Base-by-base conservation (phyloP, 371 early-diverging fungal genomes). In the Batrachochytrium dendrobatidis region DNA sequence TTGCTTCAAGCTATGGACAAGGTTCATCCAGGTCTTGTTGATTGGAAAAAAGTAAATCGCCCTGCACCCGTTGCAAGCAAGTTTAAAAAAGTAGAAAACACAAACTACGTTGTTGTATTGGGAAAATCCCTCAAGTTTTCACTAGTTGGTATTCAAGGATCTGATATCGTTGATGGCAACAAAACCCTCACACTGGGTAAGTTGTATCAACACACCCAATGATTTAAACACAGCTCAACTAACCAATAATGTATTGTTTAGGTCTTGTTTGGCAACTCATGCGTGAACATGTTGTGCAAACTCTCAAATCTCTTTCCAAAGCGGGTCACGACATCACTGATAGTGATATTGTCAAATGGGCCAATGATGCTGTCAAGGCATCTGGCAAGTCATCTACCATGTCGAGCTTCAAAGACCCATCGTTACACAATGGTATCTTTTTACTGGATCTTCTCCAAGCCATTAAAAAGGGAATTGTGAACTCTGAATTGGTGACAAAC, bases 51-150 rank as follows among this genome's bases (percentile, higher is more conserved):
- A 60, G 92, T 88, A 46, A 89, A 91, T 80, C 79, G 81, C 28
- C 73, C 74, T 39, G 68, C 70, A 0, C 66, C 91, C 83, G 33
- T 70, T 80, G 26, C 75, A 53, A 85, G 85, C 65, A 86, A 90
- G 33, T 95, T 96, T 81, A 95, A 96, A 79, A 83, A 87, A 71
- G 89, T 96, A 26, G 97, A 97, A 73, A 97, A 97, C 75, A 88
- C 90, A 59, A 97, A 97, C 72, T 90, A 90, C 68, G 88, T 83
- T 20, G 87, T 96, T 12, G 80, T 81, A 31, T 71, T 95, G 26
- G 93, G 95, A 58, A 92, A 93, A 73, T 79, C 80, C 43, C 71
- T 88, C 44, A 79, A 80, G 34, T 95, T 93, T 74, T 87, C 94
- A 7, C 79, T 96, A 33, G 95, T 96, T 25, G 92, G 91, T 49